Base-by-base conservation (phyloP, 805 yeast species). In the Candida piceae region DNA sequence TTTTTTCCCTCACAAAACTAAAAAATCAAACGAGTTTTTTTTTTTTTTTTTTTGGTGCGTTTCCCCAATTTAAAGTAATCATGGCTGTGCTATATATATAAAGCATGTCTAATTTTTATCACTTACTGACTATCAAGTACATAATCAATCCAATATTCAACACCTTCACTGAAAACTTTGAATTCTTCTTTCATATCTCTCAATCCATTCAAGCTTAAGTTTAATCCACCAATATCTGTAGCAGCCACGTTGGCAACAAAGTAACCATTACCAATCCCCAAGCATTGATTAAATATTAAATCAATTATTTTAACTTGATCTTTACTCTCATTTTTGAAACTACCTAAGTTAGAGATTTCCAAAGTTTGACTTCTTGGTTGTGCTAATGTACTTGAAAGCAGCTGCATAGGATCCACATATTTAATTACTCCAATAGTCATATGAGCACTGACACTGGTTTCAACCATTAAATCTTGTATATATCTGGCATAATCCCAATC, bases 301-400 rank as follows among this genome's bases (percentile, higher is more conserved):
- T 50, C 42, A 16, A 24, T 24, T 13, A 51, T 35, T 16, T 45
- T 32, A 23, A 41, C 34, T 4, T 31, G 4, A n/a, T 31, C 21
- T 7, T 17, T 24, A 2, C 20, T 2, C 22, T 31, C 23, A 18
- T 35, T 39, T 7, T 16, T 38, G 8, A 42, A 31, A 3, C 38
- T 26, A 8, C 50, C 52, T 21, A 53, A 33, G 32, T 53, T 53
- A 2, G 57, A 53, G 1, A 53, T 18, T 22, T 45, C 55, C 12
- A 48, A 7, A 3, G 50, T 45, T 12, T 21, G 27, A 2, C 24
- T 16, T 12, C 39, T 30, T 5, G 48, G 42, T 1, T 25, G 31
- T 8, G 22, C 20, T 17, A 29, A 11, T 7, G n/a, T 18, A 1
- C 17, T 11, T 10, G 37, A 19, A 2, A 48, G 16, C n/a, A 21